Evolutionary conservation across 257 asterid species (phyloP), one percentile per base, ranked within the genome.

Genomic region (Solanum sejunctum): DNA sequence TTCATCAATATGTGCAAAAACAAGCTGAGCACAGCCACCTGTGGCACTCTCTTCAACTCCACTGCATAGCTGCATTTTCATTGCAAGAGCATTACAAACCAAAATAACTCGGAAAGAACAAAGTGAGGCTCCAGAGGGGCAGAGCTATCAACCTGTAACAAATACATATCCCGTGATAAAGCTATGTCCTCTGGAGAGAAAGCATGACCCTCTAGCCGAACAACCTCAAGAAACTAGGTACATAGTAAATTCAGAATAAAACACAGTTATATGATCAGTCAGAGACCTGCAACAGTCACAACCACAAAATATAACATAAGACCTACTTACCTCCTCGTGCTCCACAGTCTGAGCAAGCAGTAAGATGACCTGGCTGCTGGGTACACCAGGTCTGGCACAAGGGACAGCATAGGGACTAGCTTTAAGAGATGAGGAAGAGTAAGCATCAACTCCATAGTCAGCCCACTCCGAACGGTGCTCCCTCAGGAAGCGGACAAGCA

Each of bases 381-480:
- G 91, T 71, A 94, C 93, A 71, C 95, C 93, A 11, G 92, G 93
- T 87, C 91, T 92, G 84, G 92, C 88, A 70, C 92, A 91, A 82
- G 98, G 97, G 39, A 91, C 89, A 1, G 96, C 95, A 87, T 91
- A 91, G 1, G 97, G 93, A 75, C 88, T 91, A 36, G 93, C 90
- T 88, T 92, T 93, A 54, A 93, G 94, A 83, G 98, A 91, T 72
- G 97, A 94, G 84, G 98, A 95, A 80, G 94, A 91, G 85, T 94
- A 95, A 55, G 91, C 88, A 71, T 95, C 98, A 32, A 95, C 93
- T 8, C 95, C 97, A 81, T 93, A 91, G 87, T 95, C 98, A 15
- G 98, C 96, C 98, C 98, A 95, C 84, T 95, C 98, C 2, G 96
- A 92, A 41, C 98, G 96, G 81, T 94, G 98, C 90, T 95, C 98